Conservation (phyloP, 2,329 filamentous ascomycete species). For the Cladosporium sphaerospermum region DNA sequence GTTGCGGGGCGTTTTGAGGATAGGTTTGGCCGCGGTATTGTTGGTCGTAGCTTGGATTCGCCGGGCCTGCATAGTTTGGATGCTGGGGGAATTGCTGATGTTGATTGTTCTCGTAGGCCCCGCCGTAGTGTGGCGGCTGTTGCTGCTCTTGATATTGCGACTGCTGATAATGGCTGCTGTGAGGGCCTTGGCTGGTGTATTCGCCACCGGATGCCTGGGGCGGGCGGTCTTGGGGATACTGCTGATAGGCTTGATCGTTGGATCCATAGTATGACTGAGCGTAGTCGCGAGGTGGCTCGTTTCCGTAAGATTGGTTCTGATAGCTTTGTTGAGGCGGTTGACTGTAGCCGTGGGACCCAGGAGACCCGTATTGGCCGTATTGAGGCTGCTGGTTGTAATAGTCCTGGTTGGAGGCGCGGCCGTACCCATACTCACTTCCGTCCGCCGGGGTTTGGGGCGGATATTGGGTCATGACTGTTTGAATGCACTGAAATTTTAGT, state of each 20-base stretch:
- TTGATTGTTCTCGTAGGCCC: conserved; percentile 16
- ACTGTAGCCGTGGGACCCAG: conserved; percentile 10
- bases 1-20: conserved; percentile 15
- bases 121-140: conserved; percentile 16
- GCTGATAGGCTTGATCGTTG: conserved; percentile 25
- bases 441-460: conserved; percentile 10
- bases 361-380: conserved; percentile 14
- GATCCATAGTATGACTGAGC: conserved; percentile 25
- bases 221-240: conserved; percentile 18
- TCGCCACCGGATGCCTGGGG: conserved; percentile 13
- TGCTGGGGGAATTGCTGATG: conserved; percentile 10
- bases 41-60: conserved; percentile 8
- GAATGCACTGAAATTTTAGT: neutral
- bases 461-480: conserved; percentile 15
- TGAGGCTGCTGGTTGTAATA: conserved; percentile 7
- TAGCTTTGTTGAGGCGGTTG: conserved; percentile 9
- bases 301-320: conserved; percentile 16
- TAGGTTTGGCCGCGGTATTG: neutral
- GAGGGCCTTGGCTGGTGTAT: conserved; percentile 1
- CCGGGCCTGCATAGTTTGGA: conserved; percentile 1
- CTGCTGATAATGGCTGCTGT: neutral
- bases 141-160: conserved; percentile 11
- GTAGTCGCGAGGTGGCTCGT: conserved; percentile 12
- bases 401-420: conserved; percentile 8
- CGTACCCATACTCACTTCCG: conserved; percentile 12